Evolutionary conservation across 768 basidiomycete species (phyloP).

Genomic region (Fistulinella prunicolor): DNA sequence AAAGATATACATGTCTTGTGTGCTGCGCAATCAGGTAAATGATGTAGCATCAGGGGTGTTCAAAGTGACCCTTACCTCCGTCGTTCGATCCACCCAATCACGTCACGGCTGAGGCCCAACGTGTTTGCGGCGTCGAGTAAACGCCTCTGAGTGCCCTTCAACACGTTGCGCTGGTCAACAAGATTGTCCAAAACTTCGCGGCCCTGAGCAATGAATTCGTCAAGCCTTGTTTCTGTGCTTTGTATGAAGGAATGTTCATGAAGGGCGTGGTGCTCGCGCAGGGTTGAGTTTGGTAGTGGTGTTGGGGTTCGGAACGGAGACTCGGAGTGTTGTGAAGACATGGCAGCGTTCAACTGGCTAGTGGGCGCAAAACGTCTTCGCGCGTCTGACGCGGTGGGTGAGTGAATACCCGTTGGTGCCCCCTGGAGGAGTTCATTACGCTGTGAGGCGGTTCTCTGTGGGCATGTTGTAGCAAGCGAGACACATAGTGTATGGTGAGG

Average conservation of each 20-base stretch:
- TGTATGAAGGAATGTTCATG: constrained; percentile 88
- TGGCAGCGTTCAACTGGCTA: constrained; percentile 33
- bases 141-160: constrained; percentile 91
- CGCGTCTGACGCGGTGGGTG: constrained; percentile 41
- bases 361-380: constrained; percentile 58
- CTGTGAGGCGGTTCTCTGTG: constrained; percentile 56
- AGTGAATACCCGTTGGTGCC: constrained; percentile 37
- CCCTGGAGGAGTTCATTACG: constrained; percentile 63
- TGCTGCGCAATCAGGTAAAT: constrained; percentile 46
- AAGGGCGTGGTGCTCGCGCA: constrained; percentile 76
- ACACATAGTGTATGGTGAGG: neutral
- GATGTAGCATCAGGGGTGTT: neutral
- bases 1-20: constrained; percentile 95
- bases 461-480: neutral
- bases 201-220: constrained; percentile 91
- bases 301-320: constrained; percentile 75
- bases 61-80: constrained; percentile 57
- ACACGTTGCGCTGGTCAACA: constrained; percentile 86
- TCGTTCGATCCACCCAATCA: constrained; percentile 96
- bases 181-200: constrained; percentile 88
- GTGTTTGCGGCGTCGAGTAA: constrained; percentile 92
- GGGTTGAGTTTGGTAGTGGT: constrained; percentile 50
- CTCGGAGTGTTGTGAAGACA: constrained; percentile 68
- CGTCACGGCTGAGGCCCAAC: constrained; percentile 87
- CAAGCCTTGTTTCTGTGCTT: constrained; percentile 75